Conservation (phyloP, 305 asterid species). For the Solanum hybrid region DNA sequence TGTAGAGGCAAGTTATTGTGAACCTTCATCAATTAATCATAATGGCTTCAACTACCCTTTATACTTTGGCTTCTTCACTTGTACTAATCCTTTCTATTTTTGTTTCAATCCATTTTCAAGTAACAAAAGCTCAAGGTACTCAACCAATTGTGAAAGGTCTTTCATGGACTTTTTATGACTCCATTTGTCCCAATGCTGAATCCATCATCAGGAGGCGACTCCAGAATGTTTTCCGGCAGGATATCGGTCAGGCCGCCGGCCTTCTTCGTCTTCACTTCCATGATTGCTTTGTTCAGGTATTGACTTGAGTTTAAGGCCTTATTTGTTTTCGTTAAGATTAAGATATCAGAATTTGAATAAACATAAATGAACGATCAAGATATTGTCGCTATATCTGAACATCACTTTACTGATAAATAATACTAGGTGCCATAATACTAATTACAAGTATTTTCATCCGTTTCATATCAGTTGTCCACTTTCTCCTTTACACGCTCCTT, state of each 20-base stretch:
- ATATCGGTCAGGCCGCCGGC: constrained; percentile 27
- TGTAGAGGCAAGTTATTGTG: not conserved
- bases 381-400: not conserved
- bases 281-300: constrained; percentile 27
- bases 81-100: not conserved
- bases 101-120: not conserved
- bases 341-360: fast-evolving
- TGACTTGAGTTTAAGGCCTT: not conserved
- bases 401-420: not conserved
- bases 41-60: constrained; percentile 5
- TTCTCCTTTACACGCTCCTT: not conserved
- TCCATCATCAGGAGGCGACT: constrained; percentile 20
- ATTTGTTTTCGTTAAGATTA: not conserved
- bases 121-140: constrained; percentile 1
- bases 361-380: not conserved
- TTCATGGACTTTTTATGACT: constrained; percentile 15
- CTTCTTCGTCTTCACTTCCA: constrained; percentile 32
- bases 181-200: constrained; percentile 21
- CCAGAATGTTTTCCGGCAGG: constrained; percentile 4
- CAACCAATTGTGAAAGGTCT: constrained; percentile 24
- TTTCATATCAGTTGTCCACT: not conserved
- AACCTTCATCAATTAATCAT: not conserved
- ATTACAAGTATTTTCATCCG: not conserved
- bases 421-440: not conserved
- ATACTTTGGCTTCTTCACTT: not conserved